phyloP scores from a whole-genome alignment of 2,329 filamentous ascomycete species.

The Fusarium fujikuroi region DNA sequence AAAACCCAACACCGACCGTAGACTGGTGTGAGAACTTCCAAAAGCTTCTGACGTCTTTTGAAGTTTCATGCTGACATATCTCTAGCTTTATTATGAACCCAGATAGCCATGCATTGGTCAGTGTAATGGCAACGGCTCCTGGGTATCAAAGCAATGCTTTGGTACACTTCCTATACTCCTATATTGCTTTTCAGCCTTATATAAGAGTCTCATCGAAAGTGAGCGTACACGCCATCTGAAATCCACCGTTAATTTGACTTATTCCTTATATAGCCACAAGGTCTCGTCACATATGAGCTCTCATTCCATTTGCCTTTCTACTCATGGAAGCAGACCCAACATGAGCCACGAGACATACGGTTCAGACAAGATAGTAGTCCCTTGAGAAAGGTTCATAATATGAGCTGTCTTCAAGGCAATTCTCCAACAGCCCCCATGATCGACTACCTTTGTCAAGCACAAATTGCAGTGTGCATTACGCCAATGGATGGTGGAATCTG shows the following conservation, averaged over 20 bases:
- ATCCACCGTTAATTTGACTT: accelerated
- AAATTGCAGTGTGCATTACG: not conserved
- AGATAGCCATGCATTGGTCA: accelerated
- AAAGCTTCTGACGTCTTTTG: too few relatives aligned
- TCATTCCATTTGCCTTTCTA: not conserved
- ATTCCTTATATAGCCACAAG: not conserved
- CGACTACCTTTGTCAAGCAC: slow-evolving; percentile 11
- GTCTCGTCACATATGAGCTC: accelerated
- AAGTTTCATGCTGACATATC: accelerated
- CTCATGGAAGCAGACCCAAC: accelerated
- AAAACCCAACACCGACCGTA: not conserved
- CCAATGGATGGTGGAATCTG: not conserved
- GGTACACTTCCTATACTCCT: not conserved
- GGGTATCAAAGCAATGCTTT: accelerated
- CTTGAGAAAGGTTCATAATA: accelerated
- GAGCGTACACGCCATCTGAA: accelerated
- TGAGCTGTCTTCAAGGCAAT: not conserved
- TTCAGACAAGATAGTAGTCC: accelerated
- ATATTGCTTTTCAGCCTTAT: not conserved
- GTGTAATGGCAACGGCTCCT: not conserved
- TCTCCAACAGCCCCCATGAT: accelerated
- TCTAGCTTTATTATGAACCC: not conserved
- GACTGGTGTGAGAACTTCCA: not conserved
- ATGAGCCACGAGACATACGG: accelerated
- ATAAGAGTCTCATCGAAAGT: not conserved